Evolutionary conservation across 2,329 filamentous ascomycete genomes (phyloP), one percentile per base, ranked within the genome.

Genomic region (Monilinia fructicola): DNA sequence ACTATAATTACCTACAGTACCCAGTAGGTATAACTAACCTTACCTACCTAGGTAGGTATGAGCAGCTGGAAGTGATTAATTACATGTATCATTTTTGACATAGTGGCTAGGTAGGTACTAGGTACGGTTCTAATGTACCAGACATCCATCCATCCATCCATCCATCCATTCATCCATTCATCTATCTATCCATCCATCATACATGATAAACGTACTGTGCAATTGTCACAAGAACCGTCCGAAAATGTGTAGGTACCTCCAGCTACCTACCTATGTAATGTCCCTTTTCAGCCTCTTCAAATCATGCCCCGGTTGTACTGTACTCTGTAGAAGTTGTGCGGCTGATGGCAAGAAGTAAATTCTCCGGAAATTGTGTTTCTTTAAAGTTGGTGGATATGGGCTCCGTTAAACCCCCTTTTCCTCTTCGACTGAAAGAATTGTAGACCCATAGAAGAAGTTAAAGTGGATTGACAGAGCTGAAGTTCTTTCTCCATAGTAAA

Each of bases 401-500:
- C 31, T 46, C 35, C 35, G 40, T 56, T 11, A 12, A 31, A 56
- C 14, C 61, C 61, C 52, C 61, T 26, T 64, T 64, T 64, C 10
- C 21, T 35, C 31, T 9, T 38, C 42, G 61, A 56, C 61, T 11
- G 28, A 54, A 26, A 23, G 50, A 21, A 46, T 46, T 31, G 61
- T 38, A 50, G n/a, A 38, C 44, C 58, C 21, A 1, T 23, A 60
- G 28, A 59, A 23, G 56, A 50, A 60, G 56, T 21, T 14, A 60
- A 26, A 38, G 58, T 38, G 44, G 58, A 60, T 23, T 23, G 28
- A 23, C 35, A 38, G 28, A 60, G 58, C 28, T 26, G 31, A 38
- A 50, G 14, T 28, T 60, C 58, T 48, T 28, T 60, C 58, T 48
- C 61, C 53, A 56, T 56, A 54, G 61, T 42, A 46, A 64, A 64